phyloP scores from a whole-genome alignment of 192 early-diverging fungal genomes.

The Entophlyctis luteolus region DNA sequence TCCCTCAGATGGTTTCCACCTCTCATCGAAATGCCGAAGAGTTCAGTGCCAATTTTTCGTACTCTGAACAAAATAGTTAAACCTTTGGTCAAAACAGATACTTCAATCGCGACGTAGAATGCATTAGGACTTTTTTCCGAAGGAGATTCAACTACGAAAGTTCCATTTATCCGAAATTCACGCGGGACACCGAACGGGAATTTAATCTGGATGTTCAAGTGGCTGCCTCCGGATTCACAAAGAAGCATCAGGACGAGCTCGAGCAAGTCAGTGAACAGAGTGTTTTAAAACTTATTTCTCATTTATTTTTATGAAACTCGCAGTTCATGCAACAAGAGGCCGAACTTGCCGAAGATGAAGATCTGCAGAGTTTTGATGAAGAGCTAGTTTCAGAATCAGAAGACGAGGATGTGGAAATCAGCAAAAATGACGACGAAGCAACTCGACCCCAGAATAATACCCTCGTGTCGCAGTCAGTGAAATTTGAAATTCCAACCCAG shows the following conservation, averaged over 20 bases:
- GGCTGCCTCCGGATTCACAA: conserved; percentile 92
- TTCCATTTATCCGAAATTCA: conserved; percentile 86
- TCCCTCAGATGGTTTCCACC: conserved; percentile 99
- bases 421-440: conserved; percentile 22
- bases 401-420: conserved; percentile 6
- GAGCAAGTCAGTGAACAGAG: conserved; percentile 53
- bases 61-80: neutral
- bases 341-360: conserved; percentile 22
- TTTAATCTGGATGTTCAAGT: conserved; percentile 94
- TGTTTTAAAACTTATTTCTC: neutral
- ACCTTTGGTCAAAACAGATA: conserved; percentile 48
- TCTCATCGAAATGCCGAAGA: conserved; percentile 92
- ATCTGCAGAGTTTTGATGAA: conserved; percentile 14
- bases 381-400: conserved; percentile 6
- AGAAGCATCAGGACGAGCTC: conserved; percentile 83
- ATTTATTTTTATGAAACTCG: neutral
- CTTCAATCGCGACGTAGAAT: conserved; percentile 98
- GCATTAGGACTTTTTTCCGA: conserved; percentile 91
- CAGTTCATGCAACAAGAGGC: conserved; percentile 13
- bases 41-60: conserved; percentile 20
- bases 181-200: conserved; percentile 71
- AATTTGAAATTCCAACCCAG: neutral
- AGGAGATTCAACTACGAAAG: conserved; percentile 89
- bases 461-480: conserved; percentile 6
- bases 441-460: conserved; percentile 35